Evolutionary conservation across 2,329 filamentous ascomycete species (phyloP), one percentile per base, ranked within the genome.

Genomic region (Talaromyces verruculosus): DNA sequence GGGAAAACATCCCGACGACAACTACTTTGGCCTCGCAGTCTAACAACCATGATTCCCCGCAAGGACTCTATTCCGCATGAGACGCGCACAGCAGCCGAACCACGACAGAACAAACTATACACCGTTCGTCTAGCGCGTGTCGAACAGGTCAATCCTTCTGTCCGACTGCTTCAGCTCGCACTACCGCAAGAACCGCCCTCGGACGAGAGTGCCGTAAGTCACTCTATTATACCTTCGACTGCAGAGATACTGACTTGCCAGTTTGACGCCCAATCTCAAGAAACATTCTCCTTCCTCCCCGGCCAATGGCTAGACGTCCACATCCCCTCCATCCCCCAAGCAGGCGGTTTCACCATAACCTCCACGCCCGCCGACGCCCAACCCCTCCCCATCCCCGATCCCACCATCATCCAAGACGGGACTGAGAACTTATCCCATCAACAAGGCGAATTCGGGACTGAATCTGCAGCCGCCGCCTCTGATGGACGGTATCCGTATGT

Each of bases 231-330:
- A 55, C 1, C 4, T 13, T 11, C 5, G 7, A 3, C 13, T 30
- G 41, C 19, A 57, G 33, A 28, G 30, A 33, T 7, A 45, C 55
- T 59, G n/a, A 59, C 51, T 2, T 25, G 47, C 1, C 33, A 67
- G 66, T 41, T 49, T 11, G 57, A 53, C 60, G 7, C 11, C 13
- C 53, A 64, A 37, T 68, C 72, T 69, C 69, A 71, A 63, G 73
- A 75, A 65, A 68, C 72, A 67, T 74, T 78, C 51, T 76, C 91
- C 84, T 96, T 95, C 78, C 83, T 88, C 5, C 87, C 93, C 5
- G 93, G 93, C 63, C 93, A 96, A 82, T 97, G 92, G 91, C 84
- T 97, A 65, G 93, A 97, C 75, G 88, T 92, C 6, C 89, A 90
- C 75, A 85, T 92, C 63, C 92, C 93, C 1, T 82, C 81, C 43